A percentile compares a stretch with the other conserved stretches of the same genome.
Conservation (phyloP, 331 rosid species). For the Cucumis variabilis region DNA sequence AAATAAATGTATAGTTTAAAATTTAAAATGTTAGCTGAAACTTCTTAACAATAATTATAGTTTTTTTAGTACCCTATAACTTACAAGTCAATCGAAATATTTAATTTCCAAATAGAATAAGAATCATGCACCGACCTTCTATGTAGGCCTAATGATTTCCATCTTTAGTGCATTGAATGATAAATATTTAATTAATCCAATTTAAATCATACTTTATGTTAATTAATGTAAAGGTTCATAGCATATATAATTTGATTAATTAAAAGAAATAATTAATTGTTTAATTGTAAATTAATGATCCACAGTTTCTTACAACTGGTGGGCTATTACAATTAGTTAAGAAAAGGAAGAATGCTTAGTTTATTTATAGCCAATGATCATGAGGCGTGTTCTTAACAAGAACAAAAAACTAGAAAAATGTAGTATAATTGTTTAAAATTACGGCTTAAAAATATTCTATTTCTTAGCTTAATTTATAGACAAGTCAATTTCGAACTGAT, state of each 20-base stretch:
- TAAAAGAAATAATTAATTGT: background rate
- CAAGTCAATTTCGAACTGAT: background rate
- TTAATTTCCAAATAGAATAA: conserved; percentile 14
- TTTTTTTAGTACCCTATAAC: background rate
- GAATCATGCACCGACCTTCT: conserved; percentile 19
- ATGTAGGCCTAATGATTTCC: background rate
- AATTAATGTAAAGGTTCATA: background rate
- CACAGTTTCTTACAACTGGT: background rate
- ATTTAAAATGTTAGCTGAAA: background rate
- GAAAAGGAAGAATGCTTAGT: background rate
- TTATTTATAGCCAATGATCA: background rate
- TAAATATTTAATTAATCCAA: background rate
- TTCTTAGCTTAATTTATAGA: background rate
- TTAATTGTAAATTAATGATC: background rate
- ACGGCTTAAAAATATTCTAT: background rate
- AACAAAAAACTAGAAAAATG: background rate
- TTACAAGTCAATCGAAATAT: conserved; percentile 3
- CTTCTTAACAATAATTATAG: no score
- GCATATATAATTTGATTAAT: background rate
- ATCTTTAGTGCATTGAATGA: background rate
- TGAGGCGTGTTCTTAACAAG: background rate
- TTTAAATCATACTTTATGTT: background rate
- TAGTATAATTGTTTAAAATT: background rate
- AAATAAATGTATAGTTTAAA: no score
- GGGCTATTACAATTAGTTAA: background rate